Conservation (phyloP, 352 stramenopile species). For the Globisporangium abappressorium region DNA sequence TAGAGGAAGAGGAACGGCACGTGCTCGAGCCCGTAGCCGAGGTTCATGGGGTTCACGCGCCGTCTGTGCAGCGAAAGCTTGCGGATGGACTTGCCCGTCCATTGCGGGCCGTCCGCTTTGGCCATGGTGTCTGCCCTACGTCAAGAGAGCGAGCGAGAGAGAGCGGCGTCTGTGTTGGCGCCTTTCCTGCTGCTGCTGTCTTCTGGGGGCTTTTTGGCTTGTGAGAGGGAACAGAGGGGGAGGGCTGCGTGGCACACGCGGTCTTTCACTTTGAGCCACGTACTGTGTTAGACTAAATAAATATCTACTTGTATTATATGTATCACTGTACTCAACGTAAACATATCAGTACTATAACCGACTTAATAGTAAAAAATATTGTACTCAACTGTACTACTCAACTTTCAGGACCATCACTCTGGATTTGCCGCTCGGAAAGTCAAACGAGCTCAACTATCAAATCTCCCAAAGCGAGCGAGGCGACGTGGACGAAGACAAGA, state of each 20-base stretch:
- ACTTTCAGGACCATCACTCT: neutral
- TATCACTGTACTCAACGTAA: neutral
- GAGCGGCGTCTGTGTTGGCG: neutral
- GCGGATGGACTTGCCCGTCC: conserved; percentile 70
- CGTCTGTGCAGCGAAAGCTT: conserved; percentile 62
- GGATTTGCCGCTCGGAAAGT: neutral
- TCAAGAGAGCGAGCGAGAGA: neutral
- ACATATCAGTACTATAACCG: neutral
- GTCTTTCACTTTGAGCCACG: neutral
- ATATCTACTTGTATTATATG: neutral
- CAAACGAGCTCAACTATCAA: neutral
- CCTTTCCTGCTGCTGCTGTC: conserved; percentile 1
- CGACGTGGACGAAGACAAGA: neutral
- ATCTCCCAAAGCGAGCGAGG: neutral
- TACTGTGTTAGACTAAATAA: conserved; percentile 1
- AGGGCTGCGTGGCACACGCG: conserved; percentile 3
- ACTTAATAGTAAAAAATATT: neutral
- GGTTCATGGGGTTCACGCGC: conserved; percentile 49
- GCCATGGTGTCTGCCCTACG: neutral
- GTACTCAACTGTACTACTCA: neutral
- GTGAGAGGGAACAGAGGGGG: conserved; percentile 4
- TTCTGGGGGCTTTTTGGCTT: conserved; percentile 8
- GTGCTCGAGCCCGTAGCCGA: conserved; percentile 72
- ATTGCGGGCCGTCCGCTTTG: conserved; percentile 41
- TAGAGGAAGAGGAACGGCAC: conserved; percentile 67